Evolutionary conservation across 2,329 filamentous ascomycete genomes (phyloP), one percentile per base, ranked within the genome.

Genomic region (Fusarium napiforme): DNA sequence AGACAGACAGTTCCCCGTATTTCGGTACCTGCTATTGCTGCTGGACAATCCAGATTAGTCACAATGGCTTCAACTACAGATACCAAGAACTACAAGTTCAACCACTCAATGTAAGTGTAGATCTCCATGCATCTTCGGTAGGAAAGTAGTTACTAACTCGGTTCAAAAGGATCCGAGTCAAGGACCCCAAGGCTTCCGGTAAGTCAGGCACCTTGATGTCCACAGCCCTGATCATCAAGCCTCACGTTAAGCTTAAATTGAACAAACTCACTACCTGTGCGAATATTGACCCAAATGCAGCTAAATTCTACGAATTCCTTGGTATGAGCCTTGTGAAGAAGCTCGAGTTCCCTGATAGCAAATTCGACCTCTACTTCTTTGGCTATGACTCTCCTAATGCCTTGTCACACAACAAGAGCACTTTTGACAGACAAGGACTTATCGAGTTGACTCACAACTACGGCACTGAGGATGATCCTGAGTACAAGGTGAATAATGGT

Each of bases 291-390:
- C n/a, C 21, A 37, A 39, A 30, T 30, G 11, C 80, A 89, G 91
- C 98, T 83, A 93, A 96, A 76, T 99, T 97, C 84, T 99, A 98
- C 84, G 92, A 97, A 81, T 93, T 94, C 82, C 89, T 99, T 23
- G 96, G 96, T 77, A 91, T 98, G 89, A 95, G 88, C 80, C 84
- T 95, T 71, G 89, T 98, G 82, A 91, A 93, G 79, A 93, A 95
- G 84, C 87, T 96, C 52, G 86, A 92, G 71, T 93, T 94, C 79
- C 93, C 95, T 19, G 95, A 97, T 68, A 90, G 90, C 82, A 97
- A 97, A 80, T 98, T 98, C 83, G 94, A 96, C 78, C 90, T 98
- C 34, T 98, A 98, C 87, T 98, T 98, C 85, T 88, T 99, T 68
- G 95, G 92, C 67, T 98, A 97, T 84, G 92, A 97, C 81, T 89